Percentiles rank a stretch among this genome's conserved stretches.
These are phyloP conservation scores for Sphagnum magellanicum DNA, from an alignment of 228 moss, liverwort and hornwort genomes.

Conservation along the genomic window DNA sequence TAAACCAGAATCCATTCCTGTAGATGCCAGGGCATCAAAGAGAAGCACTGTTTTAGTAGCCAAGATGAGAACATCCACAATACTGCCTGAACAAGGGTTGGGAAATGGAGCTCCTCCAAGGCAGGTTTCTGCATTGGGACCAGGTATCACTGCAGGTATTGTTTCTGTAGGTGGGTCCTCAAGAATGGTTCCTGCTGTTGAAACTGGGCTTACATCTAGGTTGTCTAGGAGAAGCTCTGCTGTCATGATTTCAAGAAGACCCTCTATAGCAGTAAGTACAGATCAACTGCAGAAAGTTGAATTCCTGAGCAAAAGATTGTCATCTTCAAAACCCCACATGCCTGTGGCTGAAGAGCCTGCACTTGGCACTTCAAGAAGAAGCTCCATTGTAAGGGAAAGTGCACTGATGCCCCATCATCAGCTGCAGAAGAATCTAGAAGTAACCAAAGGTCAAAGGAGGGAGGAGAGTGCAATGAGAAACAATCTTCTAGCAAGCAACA, in stretches of 20 bases:
- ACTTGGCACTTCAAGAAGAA: constrained; percentile 10
- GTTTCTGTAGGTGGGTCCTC: too few relatives aligned
- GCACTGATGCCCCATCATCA: constrained; percentile 8
- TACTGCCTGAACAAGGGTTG: background rate
- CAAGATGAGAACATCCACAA: background rate
- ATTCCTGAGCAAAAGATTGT: too few relatives aligned
- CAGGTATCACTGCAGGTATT: background rate
- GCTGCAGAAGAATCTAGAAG: constrained; percentile 20
- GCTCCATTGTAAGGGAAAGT: constrained; percentile 9
- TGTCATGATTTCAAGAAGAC: background rate
- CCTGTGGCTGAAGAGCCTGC: background rate
- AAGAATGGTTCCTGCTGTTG: background rate
- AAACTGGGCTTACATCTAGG: background rate
- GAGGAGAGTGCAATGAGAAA: constrained; percentile 11
- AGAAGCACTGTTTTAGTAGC: too few relatives aligned
- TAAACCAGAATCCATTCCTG: background rate
- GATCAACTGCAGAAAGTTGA: constrained; percentile 10
- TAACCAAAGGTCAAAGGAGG: constrained; percentile 15
- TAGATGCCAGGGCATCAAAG: background rate
- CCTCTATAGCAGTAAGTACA: background rate
- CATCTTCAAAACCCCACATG: too few relatives aligned
- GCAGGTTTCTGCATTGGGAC: constrained; percentile 3
- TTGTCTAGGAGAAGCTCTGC: constrained; percentile 11
- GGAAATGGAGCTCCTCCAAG: background rate
- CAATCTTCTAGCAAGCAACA: constrained; percentile 7